Conservation (phyloP, 164 flowering plant genomes). For the Akebia trifoliata region DNA sequence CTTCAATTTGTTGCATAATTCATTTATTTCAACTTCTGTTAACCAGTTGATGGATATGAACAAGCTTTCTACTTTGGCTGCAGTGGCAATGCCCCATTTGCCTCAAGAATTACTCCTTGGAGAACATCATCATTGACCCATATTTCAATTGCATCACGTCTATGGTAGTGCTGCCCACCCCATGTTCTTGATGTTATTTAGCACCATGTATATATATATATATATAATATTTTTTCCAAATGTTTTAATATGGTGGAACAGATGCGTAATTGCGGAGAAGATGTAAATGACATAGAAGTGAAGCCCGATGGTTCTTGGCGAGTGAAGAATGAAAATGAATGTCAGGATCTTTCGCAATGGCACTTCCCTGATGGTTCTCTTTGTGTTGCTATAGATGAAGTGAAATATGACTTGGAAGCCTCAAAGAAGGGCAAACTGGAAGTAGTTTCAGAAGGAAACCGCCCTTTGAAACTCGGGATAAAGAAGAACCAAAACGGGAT, state of each 20-base stretch:
- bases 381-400: conserved; percentile 33
- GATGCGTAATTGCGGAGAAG: conserved; percentile 86
- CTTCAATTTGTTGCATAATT: not conserved
- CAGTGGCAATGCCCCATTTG: conserved; percentile 99
- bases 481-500: conserved; percentile 56
- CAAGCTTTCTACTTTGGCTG: conserved; percentile 19
- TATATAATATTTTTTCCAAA: not conserved
- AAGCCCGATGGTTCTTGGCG: conserved; percentile 99
- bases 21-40: not conserved
- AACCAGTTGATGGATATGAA: not conserved
- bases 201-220: not conserved
- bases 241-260: conserved; percentile 22
- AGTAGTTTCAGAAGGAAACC: conserved; percentile 51
- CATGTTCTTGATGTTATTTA: not conserved
- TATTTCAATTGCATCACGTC: conserved; percentile 82
- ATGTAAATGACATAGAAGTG: conserved; percentile 80
- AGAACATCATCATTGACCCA: conserved; percentile 78
- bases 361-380: conserved; percentile 71
- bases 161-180: conserved; percentile 40
- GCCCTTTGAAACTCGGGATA: conserved; percentile 58
- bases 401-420: conserved; percentile 37
- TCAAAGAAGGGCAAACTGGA: conserved; percentile 55
- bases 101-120: conserved; percentile 82
- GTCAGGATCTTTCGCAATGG: conserved; percentile 68
- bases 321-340: conserved; percentile 62